Evolutionary conservation across 495 filamentous ascomycete genomes (phyloP).

Genomic region (Hypoxylon rickii): DNA sequence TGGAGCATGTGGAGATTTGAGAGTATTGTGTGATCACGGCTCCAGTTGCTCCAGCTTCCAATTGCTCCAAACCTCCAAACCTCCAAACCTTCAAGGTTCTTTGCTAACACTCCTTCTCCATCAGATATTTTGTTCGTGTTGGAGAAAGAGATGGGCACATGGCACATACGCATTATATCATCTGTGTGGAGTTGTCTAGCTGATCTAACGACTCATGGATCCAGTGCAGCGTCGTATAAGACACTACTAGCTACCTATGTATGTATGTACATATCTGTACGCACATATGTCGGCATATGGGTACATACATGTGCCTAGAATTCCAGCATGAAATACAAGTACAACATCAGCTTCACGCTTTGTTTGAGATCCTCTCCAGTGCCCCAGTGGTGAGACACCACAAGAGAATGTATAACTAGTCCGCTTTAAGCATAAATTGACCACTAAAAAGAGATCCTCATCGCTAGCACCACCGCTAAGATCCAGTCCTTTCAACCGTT

Average conservation of each 20-base stretch:
- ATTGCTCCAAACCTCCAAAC: no score
- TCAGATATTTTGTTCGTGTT: no score
- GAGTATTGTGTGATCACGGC: not conserved
- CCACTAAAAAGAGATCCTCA: no score
- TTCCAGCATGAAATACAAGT: no score
- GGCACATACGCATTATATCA: constrained; percentile 25
- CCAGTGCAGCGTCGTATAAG: no score
- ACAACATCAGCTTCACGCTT: no score
- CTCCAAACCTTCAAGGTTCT: no score
- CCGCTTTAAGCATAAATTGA: not conserved
- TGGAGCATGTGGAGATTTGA: constrained; percentile 1
- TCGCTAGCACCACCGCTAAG: not conserved
- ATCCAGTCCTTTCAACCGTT: not conserved
- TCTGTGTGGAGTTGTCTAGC: constrained; percentile 13
- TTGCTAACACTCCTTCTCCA: no score
- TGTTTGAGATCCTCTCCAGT: no score
- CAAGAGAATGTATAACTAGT: not conserved
- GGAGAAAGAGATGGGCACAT: constrained; percentile 8
- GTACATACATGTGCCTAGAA: not conserved
- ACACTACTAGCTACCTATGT: no score
- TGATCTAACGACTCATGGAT: no score
- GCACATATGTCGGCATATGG: not conserved
- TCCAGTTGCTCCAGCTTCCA: not conserved
- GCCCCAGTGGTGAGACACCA: no score
- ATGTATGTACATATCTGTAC: not conserved